These are phyloP conservation scores for Exsudoporus floridanus DNA, from an alignment of 1,284 basidiomycete species.

Conservation along the genomic window DNA sequence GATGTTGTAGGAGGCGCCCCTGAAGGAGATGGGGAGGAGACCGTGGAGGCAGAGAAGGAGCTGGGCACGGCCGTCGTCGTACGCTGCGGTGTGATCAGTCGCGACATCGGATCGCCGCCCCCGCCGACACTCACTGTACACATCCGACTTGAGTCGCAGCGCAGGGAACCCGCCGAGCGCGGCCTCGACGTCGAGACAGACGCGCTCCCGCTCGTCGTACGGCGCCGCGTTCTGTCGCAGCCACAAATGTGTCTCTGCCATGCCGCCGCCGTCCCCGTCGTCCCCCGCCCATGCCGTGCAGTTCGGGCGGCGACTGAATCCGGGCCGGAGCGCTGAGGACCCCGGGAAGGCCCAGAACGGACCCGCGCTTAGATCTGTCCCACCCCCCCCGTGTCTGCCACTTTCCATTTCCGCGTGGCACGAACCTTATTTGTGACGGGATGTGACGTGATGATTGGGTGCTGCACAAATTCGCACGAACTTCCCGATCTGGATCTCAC, in stretches of 20 bases:
- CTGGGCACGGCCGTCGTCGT: constrained; percentile 92
- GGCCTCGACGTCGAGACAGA: constrained; percentile 63
- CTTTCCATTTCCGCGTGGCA: constrained; percentile 38
- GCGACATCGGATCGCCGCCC: no score
- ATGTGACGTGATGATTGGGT: constrained; percentile 17
- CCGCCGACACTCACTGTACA: constrained; percentile 69
- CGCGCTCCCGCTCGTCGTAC: constrained; percentile 60
- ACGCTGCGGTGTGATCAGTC: constrained; percentile 52
- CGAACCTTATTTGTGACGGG: constrained; percentile 27
- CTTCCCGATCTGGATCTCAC: constrained; percentile 29
- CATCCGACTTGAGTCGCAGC: constrained; percentile 86
- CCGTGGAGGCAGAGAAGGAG: constrained; percentile 90
- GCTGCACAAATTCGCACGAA: constrained; percentile 20
- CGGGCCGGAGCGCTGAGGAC: not conserved
- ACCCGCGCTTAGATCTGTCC: constrained; percentile 30
- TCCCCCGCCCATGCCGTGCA: constrained; percentile 1
- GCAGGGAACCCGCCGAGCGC: constrained; percentile 61
- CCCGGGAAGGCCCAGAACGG: not conserved
- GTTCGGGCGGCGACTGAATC: constrained; percentile 15
- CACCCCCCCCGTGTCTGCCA: constrained; percentile 32
- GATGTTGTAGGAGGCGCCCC: constrained; percentile 85
- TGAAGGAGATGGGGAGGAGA: constrained; percentile 84
- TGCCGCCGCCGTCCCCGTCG: constrained; percentile 13
- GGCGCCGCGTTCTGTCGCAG: constrained; percentile 65
- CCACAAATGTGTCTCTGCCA: constrained; percentile 58